Base-by-base conservation (phyloP, 352 stramenopile species). In the Peronospora destructor region DNA sequence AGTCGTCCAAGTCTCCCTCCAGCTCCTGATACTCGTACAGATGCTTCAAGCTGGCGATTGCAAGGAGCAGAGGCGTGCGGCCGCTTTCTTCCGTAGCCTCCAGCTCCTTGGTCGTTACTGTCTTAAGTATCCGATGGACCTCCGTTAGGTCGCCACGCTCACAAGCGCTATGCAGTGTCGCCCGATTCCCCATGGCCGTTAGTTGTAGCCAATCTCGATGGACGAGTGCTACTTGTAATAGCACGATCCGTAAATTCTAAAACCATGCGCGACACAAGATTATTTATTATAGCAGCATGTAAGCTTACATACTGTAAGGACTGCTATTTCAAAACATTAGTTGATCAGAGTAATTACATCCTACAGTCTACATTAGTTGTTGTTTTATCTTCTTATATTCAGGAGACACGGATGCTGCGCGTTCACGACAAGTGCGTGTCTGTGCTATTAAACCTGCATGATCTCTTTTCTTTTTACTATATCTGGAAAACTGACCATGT, bases 161-260 rank as follows among this genome's bases (percentile, higher is more conserved):
- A 55, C 80, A 91, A n/a, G 73, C 71, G 62, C 78, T 88, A 57
- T 88, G 79, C 46, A 94, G 65, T 54, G 83, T 89, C 58, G 84
- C 60, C 25, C 57, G 85, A 61, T 91, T 91, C 57, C 83, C 83
- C 83, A 94, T 94, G 45, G 42, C 38, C 26, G 40, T 61, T 47
- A 43, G 19, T 37, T 37, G n/a, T 49, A 37, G 39, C 23, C 46
- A 66, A 63, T 53, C 2, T 3, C 1, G 26, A 30, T 30, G 26
- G 26, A 4, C 0, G 1, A 6, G 26, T 10, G 25, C 3, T 54
- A 43, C 28, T 60, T 33, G 34, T 19, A 19, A 36, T 35, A 54
- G 13, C 17, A 34, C 19, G 30, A 3, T 14, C 30, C 10, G 10
- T 12, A 34, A 12, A 34, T n/a, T 34, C 14, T 30, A 10, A 30